Evolutionary conservation across 139 green algal species (phyloP).

Genomic region (Micractinium sp.): DNA sequence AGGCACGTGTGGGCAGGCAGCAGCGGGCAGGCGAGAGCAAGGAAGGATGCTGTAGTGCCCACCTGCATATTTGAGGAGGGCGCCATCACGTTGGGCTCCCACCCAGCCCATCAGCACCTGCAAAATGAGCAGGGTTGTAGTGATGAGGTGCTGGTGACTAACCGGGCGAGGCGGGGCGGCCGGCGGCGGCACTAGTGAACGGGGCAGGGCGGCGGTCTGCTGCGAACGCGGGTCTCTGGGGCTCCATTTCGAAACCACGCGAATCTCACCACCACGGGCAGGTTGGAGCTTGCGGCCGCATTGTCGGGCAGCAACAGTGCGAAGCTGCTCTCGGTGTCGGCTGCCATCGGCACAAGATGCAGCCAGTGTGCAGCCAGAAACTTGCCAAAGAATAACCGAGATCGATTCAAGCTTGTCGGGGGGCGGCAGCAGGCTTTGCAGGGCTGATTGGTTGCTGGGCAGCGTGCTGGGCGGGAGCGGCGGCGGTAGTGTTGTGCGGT

Average conservation of each 20-base stretch:
- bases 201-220: not conserved
- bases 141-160: not conserved
- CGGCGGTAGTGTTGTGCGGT: too few species aligned
- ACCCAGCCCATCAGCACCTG: conserved; percentile 33
- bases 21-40: too few species aligned
- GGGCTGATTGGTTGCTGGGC: too few species aligned
- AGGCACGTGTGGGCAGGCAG: too few species aligned
- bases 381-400: too few species aligned
- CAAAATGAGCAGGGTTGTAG: not conserved
- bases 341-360: too few species aligned
- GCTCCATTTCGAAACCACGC: too few species aligned
- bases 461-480: too few species aligned
- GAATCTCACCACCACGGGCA: not conserved
- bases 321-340: not conserved
- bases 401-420: too few species aligned
- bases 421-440: too few species aligned
- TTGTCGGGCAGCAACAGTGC: not conserved
- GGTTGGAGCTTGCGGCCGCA: not conserved
- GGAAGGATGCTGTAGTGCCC: too few species aligned
- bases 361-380: too few species aligned
- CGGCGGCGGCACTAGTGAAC: not conserved
- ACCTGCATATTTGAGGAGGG: conserved; percentile 29
- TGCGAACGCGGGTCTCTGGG: not conserved
- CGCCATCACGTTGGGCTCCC: not conserved
- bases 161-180: not conserved